Conservation (phyloP, 2,329 filamentous ascomycete species). For the Monilinia vaccinii-corymbosi region DNA sequence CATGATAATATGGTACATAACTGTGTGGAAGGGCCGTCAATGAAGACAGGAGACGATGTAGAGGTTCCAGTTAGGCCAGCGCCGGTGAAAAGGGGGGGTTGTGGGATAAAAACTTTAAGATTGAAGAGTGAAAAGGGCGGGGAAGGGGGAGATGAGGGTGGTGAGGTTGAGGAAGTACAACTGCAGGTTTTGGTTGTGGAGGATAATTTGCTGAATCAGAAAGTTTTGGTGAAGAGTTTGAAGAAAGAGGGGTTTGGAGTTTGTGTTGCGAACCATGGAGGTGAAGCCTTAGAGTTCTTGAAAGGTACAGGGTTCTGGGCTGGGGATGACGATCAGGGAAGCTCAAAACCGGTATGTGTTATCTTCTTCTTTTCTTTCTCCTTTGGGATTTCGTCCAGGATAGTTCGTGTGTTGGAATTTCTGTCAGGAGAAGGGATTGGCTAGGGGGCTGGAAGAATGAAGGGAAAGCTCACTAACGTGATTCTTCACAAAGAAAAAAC, state of each 20-base stretch:
- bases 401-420: neutral
- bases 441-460: conserved; percentile 24
- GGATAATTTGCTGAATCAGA: conserved; percentile 61
- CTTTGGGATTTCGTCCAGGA: neutral
- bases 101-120: neutral
- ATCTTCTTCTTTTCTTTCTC: neutral
- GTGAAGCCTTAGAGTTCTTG: conserved; percentile 50
- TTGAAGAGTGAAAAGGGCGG: neutral
- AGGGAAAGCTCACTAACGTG: conserved; percentile 27
- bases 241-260: conserved; percentile 50
- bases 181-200: conserved; percentile 46
- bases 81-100: neutral
- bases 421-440: neutral
- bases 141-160: neutral
- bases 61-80: neutral
- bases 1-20: neutral
- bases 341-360: too few relatives aligned
- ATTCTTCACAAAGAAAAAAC: conserved; percentile 31
- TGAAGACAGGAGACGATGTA: neutral
- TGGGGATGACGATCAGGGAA: neutral
- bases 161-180: conserved; percentile 2
- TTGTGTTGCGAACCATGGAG: conserved; percentile 55
- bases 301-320: conserved; percentile 46
- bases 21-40: too few relatives aligned
- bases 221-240: conserved; percentile 53